Evolutionary conservation across 345 rosid species (phyloP).

Genomic region (Physaria fendleri): DNA sequence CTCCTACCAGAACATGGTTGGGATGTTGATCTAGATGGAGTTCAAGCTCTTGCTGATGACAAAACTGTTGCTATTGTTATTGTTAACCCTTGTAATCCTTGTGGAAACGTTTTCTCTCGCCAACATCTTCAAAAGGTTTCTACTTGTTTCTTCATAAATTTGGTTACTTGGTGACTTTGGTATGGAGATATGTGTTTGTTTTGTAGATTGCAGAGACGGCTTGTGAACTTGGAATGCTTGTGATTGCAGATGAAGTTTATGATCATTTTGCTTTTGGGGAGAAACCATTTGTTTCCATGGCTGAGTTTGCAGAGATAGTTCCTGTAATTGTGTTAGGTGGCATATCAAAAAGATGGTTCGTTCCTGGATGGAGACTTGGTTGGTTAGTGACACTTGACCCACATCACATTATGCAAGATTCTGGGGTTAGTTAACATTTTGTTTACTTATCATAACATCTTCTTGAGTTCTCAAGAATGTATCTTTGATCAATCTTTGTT

Average conservation of each 20-base stretch:
- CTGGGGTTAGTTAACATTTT: conserved; percentile 37
- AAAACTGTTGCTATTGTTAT: conserved; percentile 53
- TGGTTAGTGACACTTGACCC: conserved; percentile 71
- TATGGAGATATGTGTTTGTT: background rate
- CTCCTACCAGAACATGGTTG: conserved; percentile 57
- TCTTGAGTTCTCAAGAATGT: background rate
- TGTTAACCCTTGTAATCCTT: conserved; percentile 59
- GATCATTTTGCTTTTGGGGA: conserved; percentile 48
- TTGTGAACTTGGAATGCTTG: conserved; percentile 53
- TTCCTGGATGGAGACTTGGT: conserved; percentile 82
- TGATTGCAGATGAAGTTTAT: conserved; percentile 60
- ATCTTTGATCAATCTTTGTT: background rate
- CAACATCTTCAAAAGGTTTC: conserved; percentile 46
- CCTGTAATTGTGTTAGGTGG: conserved; percentile 57
- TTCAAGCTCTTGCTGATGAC: conserved; percentile 59
- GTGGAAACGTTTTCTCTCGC: conserved; percentile 52
- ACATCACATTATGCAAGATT: conserved; percentile 36
- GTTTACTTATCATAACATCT: background rate
- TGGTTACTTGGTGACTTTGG: background rate
- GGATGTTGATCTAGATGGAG: conserved; percentile 54
- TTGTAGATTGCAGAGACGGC: conserved; percentile 55
- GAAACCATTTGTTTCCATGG: conserved; percentile 61
- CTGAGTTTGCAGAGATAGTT: conserved; percentile 47
- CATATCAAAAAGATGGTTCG: conserved; percentile 67
- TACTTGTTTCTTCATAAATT: background rate